These are phyloP conservation scores for Aspergillus leporis DNA, from an alignment of 495 filamentous ascomycete genomes.

Conservation along the genomic window DNA sequence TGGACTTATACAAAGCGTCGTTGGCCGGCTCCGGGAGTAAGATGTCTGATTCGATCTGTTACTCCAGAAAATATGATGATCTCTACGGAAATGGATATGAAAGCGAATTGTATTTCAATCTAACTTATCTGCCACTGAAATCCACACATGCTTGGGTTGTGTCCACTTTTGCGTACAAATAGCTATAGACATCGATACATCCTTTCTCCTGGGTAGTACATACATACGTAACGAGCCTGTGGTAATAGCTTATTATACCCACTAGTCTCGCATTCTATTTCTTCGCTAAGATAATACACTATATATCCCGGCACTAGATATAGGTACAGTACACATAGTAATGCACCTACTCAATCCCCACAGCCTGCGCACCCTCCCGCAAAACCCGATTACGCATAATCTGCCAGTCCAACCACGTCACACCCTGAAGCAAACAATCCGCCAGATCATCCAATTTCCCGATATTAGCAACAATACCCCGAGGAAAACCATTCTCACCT, in stretches of 20 bases:
- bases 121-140: background rate
- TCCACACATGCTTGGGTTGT: background rate
- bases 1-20: background rate
- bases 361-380: constrained; percentile 29
- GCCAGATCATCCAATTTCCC: constrained; percentile 88
- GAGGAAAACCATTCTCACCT: constrained; percentile 13
- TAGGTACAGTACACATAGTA: background rate
- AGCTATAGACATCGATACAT: background rate
- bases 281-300: too few relatives aligned
- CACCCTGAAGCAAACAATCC: constrained; percentile 83
- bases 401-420: constrained; percentile 86
- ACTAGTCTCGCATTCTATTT: too few relatives aligned
- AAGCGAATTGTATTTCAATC: constrained; percentile 7
- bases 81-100: constrained; percentile 4
- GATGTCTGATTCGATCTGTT: background rate
- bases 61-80: background rate
- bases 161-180: background rate
- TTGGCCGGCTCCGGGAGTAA: background rate
- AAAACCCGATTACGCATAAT: constrained; percentile 56
- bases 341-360: background rate
- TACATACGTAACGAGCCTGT: too few relatives aligned
- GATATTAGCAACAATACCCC: constrained; percentile 19
- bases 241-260: too few relatives aligned
- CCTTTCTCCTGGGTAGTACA: too few relatives aligned
- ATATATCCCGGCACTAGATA: too few relatives aligned